Evolutionary conservation across 1,284 basidiomycete species (phyloP).

Genomic region (Austropuccinia psidii): DNA sequence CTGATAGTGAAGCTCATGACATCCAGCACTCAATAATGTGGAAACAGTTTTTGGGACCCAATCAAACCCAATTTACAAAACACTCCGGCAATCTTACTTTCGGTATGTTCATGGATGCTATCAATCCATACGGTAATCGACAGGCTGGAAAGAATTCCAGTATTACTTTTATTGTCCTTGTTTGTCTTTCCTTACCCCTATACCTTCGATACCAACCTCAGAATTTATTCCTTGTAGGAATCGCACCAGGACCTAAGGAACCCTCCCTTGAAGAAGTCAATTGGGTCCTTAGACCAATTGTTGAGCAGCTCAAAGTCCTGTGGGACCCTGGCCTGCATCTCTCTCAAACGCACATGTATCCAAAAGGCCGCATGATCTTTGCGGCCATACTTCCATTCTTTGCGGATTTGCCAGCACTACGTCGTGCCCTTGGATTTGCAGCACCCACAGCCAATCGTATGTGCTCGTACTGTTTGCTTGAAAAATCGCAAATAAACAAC

Average conservation of each 20-base stretch:
- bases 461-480: conserved; percentile 37
- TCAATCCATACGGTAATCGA: conserved; percentile 13
- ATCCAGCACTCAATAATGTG: conserved; percentile 20
- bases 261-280: conserved; percentile 42
- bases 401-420: conserved; percentile 38
- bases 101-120: conserved; percentile 17
- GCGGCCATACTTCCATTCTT: conserved; percentile 39
- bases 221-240: conserved; percentile 49
- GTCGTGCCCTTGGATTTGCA: conserved; percentile 30
- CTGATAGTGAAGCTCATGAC: background rate
- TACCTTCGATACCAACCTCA: conserved; percentile 46
- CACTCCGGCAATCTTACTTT: conserved; percentile 4
- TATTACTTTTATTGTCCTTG: conserved; percentile 21
- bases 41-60: conserved; percentile 13
- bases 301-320: conserved; percentile 42
- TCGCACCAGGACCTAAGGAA: conserved; percentile 46
- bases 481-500: conserved; percentile 11
- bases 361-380: conserved; percentile 44
- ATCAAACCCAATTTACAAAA: conserved; percentile 8
- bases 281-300: conserved; percentile 44
- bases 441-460: conserved; percentile 10
- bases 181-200: conserved; percentile 40
- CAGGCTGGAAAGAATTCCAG: background rate
- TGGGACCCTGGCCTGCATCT: background rate
- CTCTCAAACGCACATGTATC: background rate